Evolutionary conservation across 257 asterid species (phyloP), one percentile per base, ranked within the genome.

Genomic region (Jaltomata sinuosa): DNA sequence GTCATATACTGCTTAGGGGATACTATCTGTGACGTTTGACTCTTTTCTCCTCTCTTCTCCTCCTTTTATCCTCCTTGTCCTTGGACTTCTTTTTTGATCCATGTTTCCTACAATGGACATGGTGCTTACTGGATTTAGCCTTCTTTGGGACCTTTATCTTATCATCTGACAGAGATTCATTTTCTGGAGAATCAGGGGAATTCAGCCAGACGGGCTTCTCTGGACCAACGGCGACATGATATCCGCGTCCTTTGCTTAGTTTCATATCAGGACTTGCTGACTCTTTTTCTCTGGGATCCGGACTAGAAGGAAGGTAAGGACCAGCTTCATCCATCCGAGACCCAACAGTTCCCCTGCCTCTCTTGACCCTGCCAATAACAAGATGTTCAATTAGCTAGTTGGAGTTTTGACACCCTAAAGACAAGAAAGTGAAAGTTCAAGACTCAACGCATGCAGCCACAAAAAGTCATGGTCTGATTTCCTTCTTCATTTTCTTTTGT

Each of bases 301-400:
- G 81, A 87, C 89, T 45, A 74, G 86, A 82, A 40, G 94, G 91
- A 85, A 91, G 95, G 88, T 92, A 95, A 2, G 98, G 98, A 31
- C 98, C 98, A 14, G 97, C 86, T 92, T 94, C 99, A 84, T 97
- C 99, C 98, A 97, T 94, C 77, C 98, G 89, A 38, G 99, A 95
- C 68, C 99, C 99, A 80, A 97, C 86, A 25, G 94, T 91, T n/a
- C 98, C 99, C 85, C 98, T 92, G 31, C 99, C 99, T 67, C 99
- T 91, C 91, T 97, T 95, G 82, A 81, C 84, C 89, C 99, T 97
- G 90, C 68, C 89, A 85, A 80, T 54, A 14, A 21, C 19, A 90
- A 82, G 22, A 55, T 5, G 16, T 50, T 84, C 27, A 29, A 45
- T 55, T 22, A 2, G 83, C 4, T 54, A 15, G 1, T 5, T 16